These are phyloP conservation scores for Benincasa hispida DNA, from an alignment of 306 rosid genomes.

Conservation along the genomic window DNA sequence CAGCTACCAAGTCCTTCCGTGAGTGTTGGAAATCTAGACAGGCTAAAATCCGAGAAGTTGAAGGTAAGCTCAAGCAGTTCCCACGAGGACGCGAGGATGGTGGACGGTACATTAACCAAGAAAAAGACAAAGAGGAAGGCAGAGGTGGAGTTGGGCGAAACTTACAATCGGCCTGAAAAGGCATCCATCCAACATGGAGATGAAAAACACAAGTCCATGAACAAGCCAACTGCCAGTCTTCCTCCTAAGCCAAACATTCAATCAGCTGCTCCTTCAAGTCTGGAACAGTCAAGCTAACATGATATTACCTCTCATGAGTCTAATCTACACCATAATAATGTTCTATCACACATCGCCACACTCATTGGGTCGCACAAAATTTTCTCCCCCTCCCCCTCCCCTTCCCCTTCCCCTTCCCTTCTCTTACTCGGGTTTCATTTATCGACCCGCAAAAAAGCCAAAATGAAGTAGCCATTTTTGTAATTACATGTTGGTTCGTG, in stretches of 20 bases:
- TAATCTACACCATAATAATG: slow-evolving; percentile 20
- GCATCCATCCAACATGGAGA: slow-evolving; percentile 46
- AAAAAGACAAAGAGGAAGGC: slow-evolving; percentile 76
- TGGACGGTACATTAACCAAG: slow-evolving; percentile 45
- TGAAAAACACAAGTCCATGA: slow-evolving; percentile 44
- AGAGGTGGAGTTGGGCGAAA: slow-evolving; percentile 52
- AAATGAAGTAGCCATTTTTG: slow-evolving; percentile 39
- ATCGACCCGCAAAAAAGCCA: slow-evolving; percentile 8
- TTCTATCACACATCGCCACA: slow-evolving; percentile 8
- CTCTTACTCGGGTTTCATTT: slow-evolving; percentile 24
- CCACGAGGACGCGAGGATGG: slow-evolving; percentile 41
- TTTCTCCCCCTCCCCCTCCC: background rate
- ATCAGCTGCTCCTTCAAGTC: slow-evolving; percentile 45
- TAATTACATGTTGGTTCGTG: slow-evolving; percentile 43
- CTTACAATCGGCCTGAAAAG: slow-evolving; percentile 44
- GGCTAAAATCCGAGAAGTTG: slow-evolving; percentile 49
- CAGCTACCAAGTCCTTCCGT: slow-evolving; percentile 39
- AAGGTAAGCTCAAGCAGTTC: slow-evolving; percentile 54
- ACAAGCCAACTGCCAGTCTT: slow-evolving; percentile 49
- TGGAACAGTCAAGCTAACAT: slow-evolving; percentile 82
- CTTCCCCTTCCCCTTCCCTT: background rate
- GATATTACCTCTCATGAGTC: slow-evolving; percentile 22
- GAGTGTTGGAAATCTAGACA: slow-evolving; percentile 28
- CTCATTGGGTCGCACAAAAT: slow-evolving; percentile 3
- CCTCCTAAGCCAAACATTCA: slow-evolving; percentile 48